Conservation (phyloP, 1,139 yeast species). For the Magnusiomyces ingens region DNA sequence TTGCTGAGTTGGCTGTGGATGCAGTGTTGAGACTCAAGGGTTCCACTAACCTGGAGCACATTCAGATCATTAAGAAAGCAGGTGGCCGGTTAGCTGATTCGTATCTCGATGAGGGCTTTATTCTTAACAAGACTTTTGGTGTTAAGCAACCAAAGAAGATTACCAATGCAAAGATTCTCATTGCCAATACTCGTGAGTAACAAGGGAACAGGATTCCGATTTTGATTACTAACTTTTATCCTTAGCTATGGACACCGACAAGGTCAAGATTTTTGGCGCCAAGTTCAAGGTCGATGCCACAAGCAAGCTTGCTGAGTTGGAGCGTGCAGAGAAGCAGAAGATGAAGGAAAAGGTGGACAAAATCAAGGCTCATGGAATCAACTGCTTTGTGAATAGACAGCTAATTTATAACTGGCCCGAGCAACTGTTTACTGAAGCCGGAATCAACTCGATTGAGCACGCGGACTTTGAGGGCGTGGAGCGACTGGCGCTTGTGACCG, state of each 20-base stretch:
- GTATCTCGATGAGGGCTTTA: slow-evolving; percentile 91
- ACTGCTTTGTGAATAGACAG: slow-evolving; percentile 91
- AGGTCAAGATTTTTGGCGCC: slow-evolving; percentile 96
- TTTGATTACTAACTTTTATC: not conserved
- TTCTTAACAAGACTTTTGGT: slow-evolving; percentile 86
- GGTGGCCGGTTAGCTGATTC: slow-evolving; percentile 94
- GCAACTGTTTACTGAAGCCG: slow-evolving; percentile 81
- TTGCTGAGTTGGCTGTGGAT: slow-evolving; percentile 86
- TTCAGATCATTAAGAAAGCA: slow-evolving; percentile 84
- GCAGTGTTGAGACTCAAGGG: slow-evolving; percentile 90
- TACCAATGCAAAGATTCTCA: slow-evolving; percentile 76
- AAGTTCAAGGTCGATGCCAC: slow-evolving; percentile 96
- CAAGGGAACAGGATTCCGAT: not conserved
- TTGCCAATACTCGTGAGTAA: slow-evolving; percentile 66
- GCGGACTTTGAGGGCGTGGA: slow-evolving; percentile 99
- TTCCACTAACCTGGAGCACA: slow-evolving; percentile 88
- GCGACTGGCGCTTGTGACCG: slow-evolving; percentile 91
- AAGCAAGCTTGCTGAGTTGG: slow-evolving; percentile 88
- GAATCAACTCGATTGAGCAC: slow-evolving; percentile 90
- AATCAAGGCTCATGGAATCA: slow-evolving; percentile 74
- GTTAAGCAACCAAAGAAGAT: slow-evolving; percentile 86
- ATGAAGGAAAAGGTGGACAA: slow-evolving; percentile 88
- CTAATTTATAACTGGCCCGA: slow-evolving; percentile 97
- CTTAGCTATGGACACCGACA: slow-evolving; percentile 83
- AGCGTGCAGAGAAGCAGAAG: slow-evolving; percentile 89